Percentiles rank a stretch among this genome's conserved stretches.
Conservation (phyloP, 495 filamentous ascomycete genomes). For the Penicillium waksmanii region DNA sequence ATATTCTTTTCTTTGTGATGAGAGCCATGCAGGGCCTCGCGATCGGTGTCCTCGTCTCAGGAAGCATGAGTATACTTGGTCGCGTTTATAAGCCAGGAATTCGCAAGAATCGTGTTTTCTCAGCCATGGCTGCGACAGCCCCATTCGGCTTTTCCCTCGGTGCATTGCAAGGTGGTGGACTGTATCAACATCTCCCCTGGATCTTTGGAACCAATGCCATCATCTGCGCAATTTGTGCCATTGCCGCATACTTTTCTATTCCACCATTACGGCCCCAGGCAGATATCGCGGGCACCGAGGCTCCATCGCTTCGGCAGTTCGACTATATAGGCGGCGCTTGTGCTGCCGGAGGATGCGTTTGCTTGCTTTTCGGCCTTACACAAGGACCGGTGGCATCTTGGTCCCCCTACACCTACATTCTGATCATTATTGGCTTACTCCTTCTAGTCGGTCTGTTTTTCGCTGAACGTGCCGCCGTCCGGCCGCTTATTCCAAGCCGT, state of each 20-base stretch:
- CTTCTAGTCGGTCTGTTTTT: conserved; percentile 30
- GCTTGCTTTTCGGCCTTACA: conserved; percentile 33
- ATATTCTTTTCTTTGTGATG: conserved; percentile 34
- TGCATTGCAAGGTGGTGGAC: conserved; percentile 30
- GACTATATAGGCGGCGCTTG: conserved; percentile 32
- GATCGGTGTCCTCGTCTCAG: conserved; percentile 32
- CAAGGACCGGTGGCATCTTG: conserved; percentile 34
- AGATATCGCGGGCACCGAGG: conserved; percentile 26
- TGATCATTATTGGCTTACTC: conserved; percentile 27
- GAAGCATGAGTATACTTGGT: conserved; percentile 35
- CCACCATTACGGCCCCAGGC: conserved; percentile 28
- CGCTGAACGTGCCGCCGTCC: conserved; percentile 25
- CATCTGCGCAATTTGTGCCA: conserved; percentile 21
- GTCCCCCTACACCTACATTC: conserved; percentile 32
- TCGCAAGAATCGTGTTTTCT: conserved; percentile 37
- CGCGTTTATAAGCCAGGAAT: conserved; percentile 35
- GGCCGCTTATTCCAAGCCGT: conserved; percentile 32
- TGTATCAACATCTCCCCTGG: conserved; percentile 31
- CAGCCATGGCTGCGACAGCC: conserved; percentile 30
- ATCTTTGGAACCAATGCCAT: conserved; percentile 37
- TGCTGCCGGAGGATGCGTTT: conserved; percentile 32
- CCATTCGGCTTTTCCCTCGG: conserved; percentile 35
- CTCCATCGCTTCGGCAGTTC: conserved; percentile 29
- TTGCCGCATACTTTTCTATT: conserved; percentile 29
- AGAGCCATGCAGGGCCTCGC: conserved; percentile 37